Percentiles rank a stretch among this genome's conserved stretches.
Conservation (phyloP, 2,329 filamentous ascomycete species). For the Fusarium protoensiforme region DNA sequence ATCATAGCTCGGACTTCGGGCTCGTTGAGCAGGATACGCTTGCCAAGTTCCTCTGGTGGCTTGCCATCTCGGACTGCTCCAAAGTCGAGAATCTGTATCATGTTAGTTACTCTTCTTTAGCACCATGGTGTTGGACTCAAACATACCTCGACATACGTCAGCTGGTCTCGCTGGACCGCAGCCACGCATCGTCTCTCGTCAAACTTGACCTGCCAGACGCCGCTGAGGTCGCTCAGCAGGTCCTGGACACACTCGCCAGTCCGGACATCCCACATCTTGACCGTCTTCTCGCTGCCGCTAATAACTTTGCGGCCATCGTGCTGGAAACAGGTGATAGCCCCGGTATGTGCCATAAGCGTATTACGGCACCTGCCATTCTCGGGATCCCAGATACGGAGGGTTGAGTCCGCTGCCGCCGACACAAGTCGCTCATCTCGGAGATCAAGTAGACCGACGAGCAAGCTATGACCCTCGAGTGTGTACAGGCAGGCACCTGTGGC, state of each 20-base stretch:
- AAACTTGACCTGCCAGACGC: constrained; percentile 99
- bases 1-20: constrained; percentile 63
- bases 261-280: constrained; percentile 98
- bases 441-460: constrained; percentile 91
- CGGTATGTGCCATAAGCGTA: constrained; percentile 91
- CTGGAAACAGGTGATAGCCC: constrained; percentile 98
- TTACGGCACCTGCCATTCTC: constrained; percentile 91
- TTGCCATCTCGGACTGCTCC: constrained; percentile 92
- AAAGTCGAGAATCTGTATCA: constrained; percentile 88
- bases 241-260: constrained; percentile 94
- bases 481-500: constrained; percentile 86
- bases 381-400: constrained; percentile 95
- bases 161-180: constrained; percentile 89
- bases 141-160: constrained; percentile 95
- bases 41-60: constrained; percentile 79
- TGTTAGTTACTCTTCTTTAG: not conserved
- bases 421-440: constrained; percentile 90
- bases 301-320: constrained; percentile 98
- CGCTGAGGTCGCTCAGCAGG: constrained; percentile 89
- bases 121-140: not conserved
- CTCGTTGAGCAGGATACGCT: constrained; percentile 76
- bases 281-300: constrained; percentile 90
- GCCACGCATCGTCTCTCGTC: constrained; percentile 95
- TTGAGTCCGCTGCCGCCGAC: constrained; percentile 94
- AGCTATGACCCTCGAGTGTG: constrained; percentile 91